Evolutionary conservation across 164 flowering plant genomes (phyloP).

Genomic region (Sextonia rubra): DNA sequence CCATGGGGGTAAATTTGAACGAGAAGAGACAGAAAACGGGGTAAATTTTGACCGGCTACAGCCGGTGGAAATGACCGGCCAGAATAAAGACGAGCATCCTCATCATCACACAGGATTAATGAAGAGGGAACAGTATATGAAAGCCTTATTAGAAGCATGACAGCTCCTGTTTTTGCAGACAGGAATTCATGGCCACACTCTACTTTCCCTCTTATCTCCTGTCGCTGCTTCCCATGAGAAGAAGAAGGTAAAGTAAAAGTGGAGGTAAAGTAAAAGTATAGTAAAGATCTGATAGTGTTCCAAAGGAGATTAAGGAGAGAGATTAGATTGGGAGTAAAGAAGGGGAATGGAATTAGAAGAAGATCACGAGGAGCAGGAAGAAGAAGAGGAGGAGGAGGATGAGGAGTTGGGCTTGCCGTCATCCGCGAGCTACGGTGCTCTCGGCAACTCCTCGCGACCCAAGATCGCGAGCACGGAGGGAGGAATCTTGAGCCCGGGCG

Average conservation of each 20-base stretch:
- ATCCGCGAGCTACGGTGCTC: background rate
- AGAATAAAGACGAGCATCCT: background rate
- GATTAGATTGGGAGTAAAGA: background rate
- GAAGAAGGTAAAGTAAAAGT: background rate
- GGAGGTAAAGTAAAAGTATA: background rate
- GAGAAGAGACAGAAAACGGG: background rate
- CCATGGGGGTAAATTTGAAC: too few species aligned
- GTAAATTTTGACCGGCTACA: conserved; percentile 1
- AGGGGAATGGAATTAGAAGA: conserved; percentile 45
- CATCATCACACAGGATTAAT: background rate
- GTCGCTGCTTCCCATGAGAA: background rate
- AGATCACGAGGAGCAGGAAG: conserved; percentile 30
- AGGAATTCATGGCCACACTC: conserved; percentile 29
- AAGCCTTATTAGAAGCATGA: background rate
- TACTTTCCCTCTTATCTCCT: conserved; percentile 14
- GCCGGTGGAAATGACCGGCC: background rate
- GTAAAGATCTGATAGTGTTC: too few species aligned
- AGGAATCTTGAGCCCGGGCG: background rate
- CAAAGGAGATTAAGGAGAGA: background rate
- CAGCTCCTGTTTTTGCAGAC: conserved; percentile 13
- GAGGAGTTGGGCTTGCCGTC: conserved; percentile 8
- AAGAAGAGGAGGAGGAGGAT: conserved; percentile 5
- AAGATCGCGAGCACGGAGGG: background rate
- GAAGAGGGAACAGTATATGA: background rate
- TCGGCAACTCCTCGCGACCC: background rate